These are phyloP conservation scores for Pyrenophora tritici-repentis DNA, from an alignment of 2,329 filamentous ascomycete genomes.

Conservation along the genomic window DNA sequence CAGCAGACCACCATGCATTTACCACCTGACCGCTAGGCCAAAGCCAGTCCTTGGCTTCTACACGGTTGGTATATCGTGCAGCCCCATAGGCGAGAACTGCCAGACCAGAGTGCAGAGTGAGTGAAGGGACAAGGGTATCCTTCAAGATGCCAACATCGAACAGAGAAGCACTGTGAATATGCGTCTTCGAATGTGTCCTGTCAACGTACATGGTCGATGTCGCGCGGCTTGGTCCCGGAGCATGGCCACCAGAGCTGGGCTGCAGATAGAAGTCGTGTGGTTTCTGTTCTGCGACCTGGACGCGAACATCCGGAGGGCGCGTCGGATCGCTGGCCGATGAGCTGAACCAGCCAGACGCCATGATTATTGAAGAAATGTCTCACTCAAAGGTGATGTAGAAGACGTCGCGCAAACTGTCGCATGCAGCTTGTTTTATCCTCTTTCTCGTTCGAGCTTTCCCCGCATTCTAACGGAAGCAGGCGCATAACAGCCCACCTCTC, in stretches of 20 bases:
- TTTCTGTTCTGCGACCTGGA: constrained; percentile 39
- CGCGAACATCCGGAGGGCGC: constrained; percentile 36
- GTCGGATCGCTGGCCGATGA: constrained; percentile 25
- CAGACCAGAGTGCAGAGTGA: constrained; percentile 59
- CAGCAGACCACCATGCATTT: constrained; percentile 65
- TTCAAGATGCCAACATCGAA: constrained; percentile 58
- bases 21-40: constrained; percentile 61
- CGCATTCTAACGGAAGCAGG: constrained; percentile 25
- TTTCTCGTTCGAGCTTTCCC: constrained; percentile 26
- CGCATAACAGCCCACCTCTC: constrained; percentile 3
- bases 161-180: constrained; percentile 37
- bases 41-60: constrained; percentile 65
- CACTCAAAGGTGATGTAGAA: constrained; percentile 4
- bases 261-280: constrained; percentile 42
- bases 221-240: constrained; percentile 8
- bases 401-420: constrained; percentile 3
- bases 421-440: constrained; percentile 13
- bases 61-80: constrained; percentile 58
- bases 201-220: constrained; percentile 25
- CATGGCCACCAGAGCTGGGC: constrained; percentile 28
- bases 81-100: constrained; percentile 58
- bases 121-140: constrained; percentile 59
- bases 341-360: constrained; percentile 39
- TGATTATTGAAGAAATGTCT: constrained; percentile 12
- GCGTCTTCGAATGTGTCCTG: constrained; percentile 39